Evolutionary conservation across 2,329 filamentous ascomycete species (phyloP).

Genomic region (Verticillium albo-atrum): DNA sequence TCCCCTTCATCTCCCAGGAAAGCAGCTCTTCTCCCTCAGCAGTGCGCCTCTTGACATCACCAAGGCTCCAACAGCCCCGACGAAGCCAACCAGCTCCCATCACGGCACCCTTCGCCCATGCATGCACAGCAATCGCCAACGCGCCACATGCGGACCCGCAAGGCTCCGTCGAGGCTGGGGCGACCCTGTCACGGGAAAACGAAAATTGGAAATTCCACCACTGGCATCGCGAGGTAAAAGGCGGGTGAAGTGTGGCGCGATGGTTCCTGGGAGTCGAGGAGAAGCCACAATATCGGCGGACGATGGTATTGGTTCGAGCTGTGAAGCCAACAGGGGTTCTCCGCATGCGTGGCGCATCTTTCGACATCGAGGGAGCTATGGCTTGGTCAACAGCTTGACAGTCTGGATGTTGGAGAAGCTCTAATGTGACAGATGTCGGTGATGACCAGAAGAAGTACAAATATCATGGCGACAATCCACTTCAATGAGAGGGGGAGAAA

Average conservation of each 20-base stretch:
- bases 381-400: not conserved
- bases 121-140: not conserved
- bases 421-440: not conserved
- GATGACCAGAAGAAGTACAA: not conserved
- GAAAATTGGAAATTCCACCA: not conserved
- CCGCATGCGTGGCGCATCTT: not conserved
- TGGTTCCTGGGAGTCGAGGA: not conserved
- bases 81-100: not conserved
- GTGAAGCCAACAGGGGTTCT: not conserved
- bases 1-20: not conserved
- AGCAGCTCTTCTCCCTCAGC: not conserved
- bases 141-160: not conserved
- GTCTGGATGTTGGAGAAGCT: not conserved
- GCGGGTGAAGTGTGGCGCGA: not conserved
- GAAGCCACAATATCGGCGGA: not conserved
- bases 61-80: not conserved
- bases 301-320: not conserved
- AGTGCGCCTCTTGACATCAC: not conserved
- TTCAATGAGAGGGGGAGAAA: not conserved
- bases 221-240: not conserved
- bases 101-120: not conserved
- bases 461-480: not conserved
- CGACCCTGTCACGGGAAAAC: not conserved
- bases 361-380: not conserved
- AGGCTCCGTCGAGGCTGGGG: not conserved